Base-by-base conservation (phyloP, 768 basidiomycete species). In the Hydnomerulius pinastri region DNA sequence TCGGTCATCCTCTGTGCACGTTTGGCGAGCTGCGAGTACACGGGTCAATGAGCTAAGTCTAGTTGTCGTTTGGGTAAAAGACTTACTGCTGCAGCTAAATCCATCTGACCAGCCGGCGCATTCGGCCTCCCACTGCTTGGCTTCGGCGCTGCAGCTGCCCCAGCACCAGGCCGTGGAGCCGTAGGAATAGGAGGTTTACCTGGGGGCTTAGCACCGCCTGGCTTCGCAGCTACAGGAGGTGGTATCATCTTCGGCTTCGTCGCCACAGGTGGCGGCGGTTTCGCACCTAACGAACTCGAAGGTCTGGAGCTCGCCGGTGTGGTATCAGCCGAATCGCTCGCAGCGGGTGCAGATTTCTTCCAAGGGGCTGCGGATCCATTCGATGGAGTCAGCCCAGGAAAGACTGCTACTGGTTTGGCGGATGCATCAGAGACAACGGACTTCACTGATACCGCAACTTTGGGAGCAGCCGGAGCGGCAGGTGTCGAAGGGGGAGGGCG, bases 321-420 rank as follows among this genome's bases (percentile, higher is more conserved):
- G 11, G 65, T 63, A 23, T 71, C 69, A 8, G 58, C 37, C 9
- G 74, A 69, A 20, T 68, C 65, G 17, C 58, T 55, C n/a, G 71
- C 66, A 28, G 67, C 65, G 21, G 65, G 53, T 9, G 74, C 57
- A 1, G 76, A 48, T 64, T 81, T 88, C 74, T 87, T 90, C 88
- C 89, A 90, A 2, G 89, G 86, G 2, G 85, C 65, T 6, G 82
- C 75, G 4, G 85, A 79, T 1, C 89, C 90, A 63, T 90, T 90
- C 5, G 78, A 70, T 4, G 82, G 67, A 4, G 65, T 76, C 78
- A 90, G 83, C 0, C 89, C 87, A 3, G 89, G 89, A 68, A 92
- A 91, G 6, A 92, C 90, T 4, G 90, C 80, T 3, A 90, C 75
- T 0, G 91, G 91, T 60, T 86, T 90, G 0, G 88, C 86, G n/a